Percentiles rank a stretch among this genome's conserved stretches.
phyloP scores from a whole-genome alignment of 1,284 basidiomycete genomes.

The Anthracocystis panici-leucophaei region DNA sequence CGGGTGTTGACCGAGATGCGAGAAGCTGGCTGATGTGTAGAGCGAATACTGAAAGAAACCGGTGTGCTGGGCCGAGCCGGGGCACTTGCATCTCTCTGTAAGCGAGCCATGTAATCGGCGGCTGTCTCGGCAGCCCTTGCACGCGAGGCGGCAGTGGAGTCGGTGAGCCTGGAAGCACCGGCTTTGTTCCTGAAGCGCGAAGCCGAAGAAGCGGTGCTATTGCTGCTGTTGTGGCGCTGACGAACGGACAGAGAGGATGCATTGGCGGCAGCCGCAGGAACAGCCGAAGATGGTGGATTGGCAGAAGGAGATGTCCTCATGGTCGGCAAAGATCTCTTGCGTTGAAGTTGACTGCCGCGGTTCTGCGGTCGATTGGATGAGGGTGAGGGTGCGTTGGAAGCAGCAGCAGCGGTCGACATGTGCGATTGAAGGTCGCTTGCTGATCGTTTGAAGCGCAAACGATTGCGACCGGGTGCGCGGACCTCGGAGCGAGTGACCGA shows the following conservation, averaged over 20 bases:
- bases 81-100: conserved; percentile 25
- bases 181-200: conserved; percentile 22
- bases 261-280: neutral
- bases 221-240: conserved; percentile 39
- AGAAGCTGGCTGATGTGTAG: conserved; percentile 18
- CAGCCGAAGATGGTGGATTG: conserved; percentile 5
- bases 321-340: conserved; percentile 39
- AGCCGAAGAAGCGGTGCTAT: conserved; percentile 9
- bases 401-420: neutral
- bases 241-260: conserved; percentile 15
- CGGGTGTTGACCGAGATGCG: conserved; percentile 39
- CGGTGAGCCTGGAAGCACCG: conserved; percentile 35
- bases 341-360: conserved; percentile 30
- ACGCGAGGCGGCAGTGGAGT: conserved; percentile 53
- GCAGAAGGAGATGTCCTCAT: conserved; percentile 30
- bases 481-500: conserved; percentile 19
- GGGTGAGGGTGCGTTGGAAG: conserved; percentile 4
- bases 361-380: conserved; percentile 12
- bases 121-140: conserved; percentile 56
- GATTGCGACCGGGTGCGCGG: conserved; percentile 20
- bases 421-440: conserved; percentile 42
- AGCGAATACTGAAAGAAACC: conserved; percentile 19
- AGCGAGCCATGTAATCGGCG: conserved; percentile 34
- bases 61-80: conserved; percentile 49
- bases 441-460: conserved; percentile 45